Evolutionary conservation across 2,329 filamentous ascomycete genomes (phyloP), one percentile per base, ranked within the genome.

Genomic region (Stagonosporopsis vannaccii): DNA sequence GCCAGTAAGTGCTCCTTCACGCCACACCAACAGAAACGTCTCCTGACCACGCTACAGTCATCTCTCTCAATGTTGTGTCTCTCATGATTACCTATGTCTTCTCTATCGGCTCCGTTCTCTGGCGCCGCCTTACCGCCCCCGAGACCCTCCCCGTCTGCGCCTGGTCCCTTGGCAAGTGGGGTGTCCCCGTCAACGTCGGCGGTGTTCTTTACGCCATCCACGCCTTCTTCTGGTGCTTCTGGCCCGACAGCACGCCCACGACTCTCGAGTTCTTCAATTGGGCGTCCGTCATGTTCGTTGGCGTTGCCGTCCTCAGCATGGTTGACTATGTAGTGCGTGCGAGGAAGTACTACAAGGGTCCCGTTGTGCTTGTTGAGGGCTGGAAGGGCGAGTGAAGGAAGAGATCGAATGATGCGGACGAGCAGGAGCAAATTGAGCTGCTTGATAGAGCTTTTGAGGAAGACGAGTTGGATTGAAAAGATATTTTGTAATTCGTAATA

Each of bases 181-280:
- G 76, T 8, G 58, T 78, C 1, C 64, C 71, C 2, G 61, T 79
- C 60, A 79, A 80, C 58, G 40, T 69, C n/a, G 56, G 60, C 0
- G 75, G 74, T 5, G 51, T 79, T 7, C 44, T 75, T 9, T 80
- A 77, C 49, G 59, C 68, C 3, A 52, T 60, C 3, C 74, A 75
- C 51, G 70, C 73, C 5, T 77, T 78, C 56, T 78, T 79, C 58
- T 79, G 76, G 75, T 71, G 70, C 28, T 77, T 78, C 61, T 79
- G 75, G 75, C 77, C 77, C 3, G 62, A 70, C 26, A 58, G 60
- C 4, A 71, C 68, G 7, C 70, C 70, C 13, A 62, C 68, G 11
- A 62, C 58, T 13, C 30, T 60, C 20, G 62, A 61, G 2, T 60
- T 60, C 2, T 75, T 77, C 56, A 76, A 77, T 43, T 77, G 72